Conservation (phyloP, 2,329 filamentous ascomycete genomes). For the Fusarium multiceps region DNA sequence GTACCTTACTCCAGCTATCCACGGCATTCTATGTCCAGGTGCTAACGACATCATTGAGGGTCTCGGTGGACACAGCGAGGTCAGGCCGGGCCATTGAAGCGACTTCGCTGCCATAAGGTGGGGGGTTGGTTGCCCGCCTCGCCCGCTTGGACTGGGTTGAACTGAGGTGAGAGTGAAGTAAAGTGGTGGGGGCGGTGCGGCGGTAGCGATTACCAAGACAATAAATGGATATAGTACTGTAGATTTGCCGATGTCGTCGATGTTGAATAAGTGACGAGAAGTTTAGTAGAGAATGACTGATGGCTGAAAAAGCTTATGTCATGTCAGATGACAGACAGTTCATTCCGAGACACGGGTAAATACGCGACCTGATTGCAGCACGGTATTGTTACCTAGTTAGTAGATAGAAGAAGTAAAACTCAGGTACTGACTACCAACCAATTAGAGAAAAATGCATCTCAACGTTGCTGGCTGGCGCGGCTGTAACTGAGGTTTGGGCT, state of each 20-base stretch:
- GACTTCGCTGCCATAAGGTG: constrained; percentile 25
- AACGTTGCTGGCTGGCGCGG: constrained; percentile 37
- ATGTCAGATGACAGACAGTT: not conserved
- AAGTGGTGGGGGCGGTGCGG: constrained; percentile 19
- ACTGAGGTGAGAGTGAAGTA: constrained; percentile 14
- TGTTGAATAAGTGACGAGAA: constrained; percentile 11
- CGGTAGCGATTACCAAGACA: constrained; percentile 35
- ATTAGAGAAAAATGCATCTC: not conserved
- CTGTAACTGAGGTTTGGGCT: constrained; percentile 28
- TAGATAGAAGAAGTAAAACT: not conserved
- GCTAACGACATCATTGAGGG: constrained; percentile 42
- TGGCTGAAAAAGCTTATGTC: not conserved
- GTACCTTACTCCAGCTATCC: constrained; percentile 20
- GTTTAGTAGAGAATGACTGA: constrained; percentile 13
- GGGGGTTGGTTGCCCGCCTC: constrained; percentile 22
- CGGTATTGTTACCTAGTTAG: not conserved
- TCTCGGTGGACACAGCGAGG: constrained; percentile 40
- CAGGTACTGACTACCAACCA: not conserved
- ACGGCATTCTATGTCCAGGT: constrained; percentile 36
- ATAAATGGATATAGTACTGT: constrained; percentile 18
- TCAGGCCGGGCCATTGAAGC: constrained; percentile 29
- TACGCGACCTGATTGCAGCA: not conserved
- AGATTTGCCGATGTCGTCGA: constrained; percentile 7
- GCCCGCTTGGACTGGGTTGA: constrained; percentile 14
- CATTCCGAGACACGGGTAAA: not conserved